These are phyloP conservation scores for Alternaria sp. DNA, from an alignment of 2,329 filamentous ascomycete genomes.

Conservation along the genomic window DNA sequence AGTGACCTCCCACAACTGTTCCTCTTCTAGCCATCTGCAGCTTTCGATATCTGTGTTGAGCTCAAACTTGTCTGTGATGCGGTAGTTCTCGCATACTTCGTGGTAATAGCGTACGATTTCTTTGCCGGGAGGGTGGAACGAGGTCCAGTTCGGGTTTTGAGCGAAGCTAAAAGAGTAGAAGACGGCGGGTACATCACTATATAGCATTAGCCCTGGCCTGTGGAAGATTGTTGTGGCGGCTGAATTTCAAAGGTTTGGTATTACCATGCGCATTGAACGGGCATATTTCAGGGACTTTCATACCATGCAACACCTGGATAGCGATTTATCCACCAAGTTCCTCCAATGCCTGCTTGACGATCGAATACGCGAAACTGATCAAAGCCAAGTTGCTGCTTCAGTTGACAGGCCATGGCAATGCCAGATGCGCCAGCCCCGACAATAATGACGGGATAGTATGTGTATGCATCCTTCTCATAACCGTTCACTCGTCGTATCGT, in stretches of 20 bases:
- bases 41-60: slow-evolving; percentile 66
- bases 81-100: slow-evolving; percentile 62
- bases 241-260: neutral
- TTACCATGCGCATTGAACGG: neutral
- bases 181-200: slow-evolving; percentile 59
- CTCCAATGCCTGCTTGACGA: slow-evolving; percentile 65
- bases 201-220: slow-evolving; percentile 18
- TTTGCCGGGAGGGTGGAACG: slow-evolving; percentile 57
- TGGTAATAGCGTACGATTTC: slow-evolving; percentile 64
- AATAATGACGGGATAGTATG: slow-evolving; percentile 61
- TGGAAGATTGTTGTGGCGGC: neutral
- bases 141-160: slow-evolving; percentile 62
- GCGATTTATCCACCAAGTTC: slow-evolving; percentile 71
- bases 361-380: slow-evolving; percentile 70
- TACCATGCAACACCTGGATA: slow-evolving; percentile 60
- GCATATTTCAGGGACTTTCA: slow-evolving; percentile 9
- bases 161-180: slow-evolving; percentile 67
- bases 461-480: slow-evolving; percentile 52
- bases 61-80: slow-evolving; percentile 66
- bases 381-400: slow-evolving; percentile 66
- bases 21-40: slow-evolving; percentile 62
- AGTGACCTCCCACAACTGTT: slow-evolving; percentile 64
- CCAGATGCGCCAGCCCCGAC: slow-evolving; percentile 71
- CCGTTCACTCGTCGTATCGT: slow-evolving; percentile 50
- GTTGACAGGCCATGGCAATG: slow-evolving; percentile 67